These are phyloP conservation scores for Nothophoma quercina DNA, from an alignment of 2,329 filamentous ascomycete species.

Conservation along the genomic window DNA sequence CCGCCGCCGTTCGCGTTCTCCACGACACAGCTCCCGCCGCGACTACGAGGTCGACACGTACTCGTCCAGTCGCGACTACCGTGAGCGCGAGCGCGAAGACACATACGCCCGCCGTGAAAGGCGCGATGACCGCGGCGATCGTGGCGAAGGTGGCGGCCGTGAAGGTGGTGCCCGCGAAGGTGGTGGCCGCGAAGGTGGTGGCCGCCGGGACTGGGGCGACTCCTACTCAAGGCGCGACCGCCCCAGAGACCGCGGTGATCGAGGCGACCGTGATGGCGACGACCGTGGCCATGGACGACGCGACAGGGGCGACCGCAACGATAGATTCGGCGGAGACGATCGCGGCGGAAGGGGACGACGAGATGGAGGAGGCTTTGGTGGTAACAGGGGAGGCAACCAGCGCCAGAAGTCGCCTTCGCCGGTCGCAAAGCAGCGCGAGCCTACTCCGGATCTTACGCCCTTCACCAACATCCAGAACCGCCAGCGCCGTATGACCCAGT, in stretches of 20 bases:
- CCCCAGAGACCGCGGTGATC: slow-evolving; percentile 40
- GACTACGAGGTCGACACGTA: slow-evolving; percentile 85
- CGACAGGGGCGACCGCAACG: slow-evolving; percentile 53
- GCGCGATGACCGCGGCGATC: slow-evolving; percentile 62
- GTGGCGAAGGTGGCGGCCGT: slow-evolving; percentile 60
- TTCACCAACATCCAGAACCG: slow-evolving; percentile 82
- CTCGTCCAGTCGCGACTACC: slow-evolving; percentile 89
- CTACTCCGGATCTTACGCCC: slow-evolving; percentile 92
- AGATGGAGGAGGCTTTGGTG: slow-evolving; percentile 28
- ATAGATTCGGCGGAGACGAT: slow-evolving; percentile 51
- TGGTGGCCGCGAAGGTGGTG: slow-evolving; percentile 46
- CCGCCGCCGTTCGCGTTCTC: slow-evolving; percentile 84
- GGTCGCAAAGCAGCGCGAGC: slow-evolving; percentile 85
- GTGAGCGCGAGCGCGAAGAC: slow-evolving; percentile 92
- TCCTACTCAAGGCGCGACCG: slow-evolving; percentile 48
- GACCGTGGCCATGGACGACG: slow-evolving; percentile 45
- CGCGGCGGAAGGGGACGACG: slow-evolving; percentile 41
- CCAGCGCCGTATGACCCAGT: slow-evolving; percentile 93
- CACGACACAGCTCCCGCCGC: slow-evolving; percentile 71
- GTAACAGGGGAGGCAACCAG: slow-evolving; percentile 36
- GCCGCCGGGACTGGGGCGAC: slow-evolving; percentile 69
- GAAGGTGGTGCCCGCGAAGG: slow-evolving; percentile 7
- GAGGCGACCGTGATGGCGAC: slow-evolving; percentile 42
- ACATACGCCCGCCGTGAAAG: slow-evolving; percentile 76
- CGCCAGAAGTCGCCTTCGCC: slow-evolving; percentile 78